phyloP scores from a whole-genome alignment of 352 stramenopile species.

The Phytophthora melonis region DNA sequence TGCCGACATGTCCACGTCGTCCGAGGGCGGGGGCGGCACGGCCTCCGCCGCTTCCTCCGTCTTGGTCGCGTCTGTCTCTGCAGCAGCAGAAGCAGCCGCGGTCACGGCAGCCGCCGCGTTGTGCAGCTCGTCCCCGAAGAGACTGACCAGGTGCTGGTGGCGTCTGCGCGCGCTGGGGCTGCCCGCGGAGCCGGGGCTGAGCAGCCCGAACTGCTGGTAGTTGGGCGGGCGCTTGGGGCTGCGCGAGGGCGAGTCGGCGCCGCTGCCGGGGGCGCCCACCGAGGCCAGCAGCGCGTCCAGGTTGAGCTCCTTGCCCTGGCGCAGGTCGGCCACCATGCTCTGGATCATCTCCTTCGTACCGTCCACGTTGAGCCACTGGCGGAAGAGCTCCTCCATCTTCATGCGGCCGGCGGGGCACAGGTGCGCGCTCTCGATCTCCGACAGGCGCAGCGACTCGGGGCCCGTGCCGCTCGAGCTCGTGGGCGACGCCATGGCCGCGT shows the following conservation, averaged over 20 bases:
- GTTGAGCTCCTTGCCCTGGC: constrained; percentile 76
- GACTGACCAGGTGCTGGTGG: constrained; percentile 75
- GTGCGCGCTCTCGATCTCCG: constrained; percentile 85
- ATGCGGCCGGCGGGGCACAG: constrained; percentile 79
- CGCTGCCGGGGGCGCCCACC: constrained; percentile 17
- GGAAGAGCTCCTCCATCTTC: constrained; percentile 92
- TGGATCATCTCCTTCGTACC: constrained; percentile 89
- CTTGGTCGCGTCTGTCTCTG: constrained; percentile 24
- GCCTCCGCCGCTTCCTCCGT: neutral
- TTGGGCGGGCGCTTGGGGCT: constrained; percentile 86
- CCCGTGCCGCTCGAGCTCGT: constrained; percentile 48
- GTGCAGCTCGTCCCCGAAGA: constrained; percentile 82
- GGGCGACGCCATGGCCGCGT: constrained; percentile 71
- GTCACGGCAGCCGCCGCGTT: constrained; percentile 30
- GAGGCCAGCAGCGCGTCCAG: constrained; percentile 47
- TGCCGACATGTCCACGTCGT: constrained; percentile 59
- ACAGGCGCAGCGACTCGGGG: constrained; percentile 70
- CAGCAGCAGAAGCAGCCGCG: constrained; percentile 10
- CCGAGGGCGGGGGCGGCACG: constrained; percentile 12
- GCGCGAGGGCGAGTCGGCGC: constrained; percentile 64
- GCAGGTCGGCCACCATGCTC: constrained; percentile 79
- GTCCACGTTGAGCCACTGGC: constrained; percentile 89
- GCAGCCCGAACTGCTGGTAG: constrained; percentile 70
- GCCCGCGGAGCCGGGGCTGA: constrained; percentile 42
- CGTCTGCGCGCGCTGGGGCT: constrained; percentile 58